phyloP scores from a whole-genome alignment of 2,329 filamentous ascomycete species.

The Elsinoe perseae region DNA sequence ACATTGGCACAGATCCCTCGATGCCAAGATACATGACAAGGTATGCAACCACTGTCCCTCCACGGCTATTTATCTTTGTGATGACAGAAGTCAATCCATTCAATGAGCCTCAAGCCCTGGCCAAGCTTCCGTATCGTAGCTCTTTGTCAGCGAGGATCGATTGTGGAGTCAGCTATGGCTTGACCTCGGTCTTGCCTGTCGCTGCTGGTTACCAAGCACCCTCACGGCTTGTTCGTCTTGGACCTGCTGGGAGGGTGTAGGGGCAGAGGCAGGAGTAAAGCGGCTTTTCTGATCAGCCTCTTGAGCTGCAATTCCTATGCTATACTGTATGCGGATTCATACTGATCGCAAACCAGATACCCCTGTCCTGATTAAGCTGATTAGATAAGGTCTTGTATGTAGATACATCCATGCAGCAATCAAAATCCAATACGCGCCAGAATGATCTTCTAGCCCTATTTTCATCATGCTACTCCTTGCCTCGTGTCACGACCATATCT shows the following conservation, averaged over 20 bases:
- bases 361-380: no score
- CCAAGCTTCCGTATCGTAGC: slow-evolving; percentile 33
- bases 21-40: neutral
- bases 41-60: neutral
- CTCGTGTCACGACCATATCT: neutral
- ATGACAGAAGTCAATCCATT: slow-evolving; percentile 37
- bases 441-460: neutral
- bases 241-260: slow-evolving; percentile 28
- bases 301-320: neutral
- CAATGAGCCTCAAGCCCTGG: slow-evolving; percentile 33
- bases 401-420: no score
- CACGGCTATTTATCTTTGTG: slow-evolving; percentile 25
- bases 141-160: slow-evolving; percentile 30
- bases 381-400: no score
- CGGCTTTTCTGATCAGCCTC: slow-evolving; percentile 31
- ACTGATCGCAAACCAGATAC: neutral
- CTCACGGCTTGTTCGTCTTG: slow-evolving; percentile 29
- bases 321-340: neutral
- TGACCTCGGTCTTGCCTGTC: slow-evolving; percentile 20
- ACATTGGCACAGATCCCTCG: neutral
- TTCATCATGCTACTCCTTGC: slow-evolving; percentile 1
- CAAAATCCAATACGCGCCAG: no score
- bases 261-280: slow-evolving; percentile 33
- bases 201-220: slow-evolving; percentile 31
- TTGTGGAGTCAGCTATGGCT: slow-evolving; percentile 31